These are phyloP conservation scores for Eleusine coracana DNA, from an alignment of 176 grass and related monocot species.

Conservation along the genomic window DNA sequence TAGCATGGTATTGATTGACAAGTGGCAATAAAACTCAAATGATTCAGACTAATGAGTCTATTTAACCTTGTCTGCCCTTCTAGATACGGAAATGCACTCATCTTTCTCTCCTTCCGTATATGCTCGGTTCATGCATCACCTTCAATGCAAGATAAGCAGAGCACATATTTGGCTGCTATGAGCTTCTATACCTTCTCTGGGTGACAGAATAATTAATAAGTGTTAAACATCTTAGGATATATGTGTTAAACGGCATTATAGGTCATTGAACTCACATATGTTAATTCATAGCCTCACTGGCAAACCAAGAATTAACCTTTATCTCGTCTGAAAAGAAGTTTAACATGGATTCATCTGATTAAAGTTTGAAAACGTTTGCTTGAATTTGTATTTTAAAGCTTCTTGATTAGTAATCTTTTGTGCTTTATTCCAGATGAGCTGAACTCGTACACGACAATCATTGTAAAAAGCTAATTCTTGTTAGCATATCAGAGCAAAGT, in stretches of 20 bases:
- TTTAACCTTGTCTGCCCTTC: background rate
- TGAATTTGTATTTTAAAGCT: background rate
- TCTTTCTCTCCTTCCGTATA: background rate
- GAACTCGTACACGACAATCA: background rate
- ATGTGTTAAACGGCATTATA: conserved; percentile 7
- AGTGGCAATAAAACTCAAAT: conserved; percentile 8
- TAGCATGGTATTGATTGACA: conserved; percentile 17
- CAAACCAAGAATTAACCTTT: background rate
- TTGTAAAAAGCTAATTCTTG: background rate
- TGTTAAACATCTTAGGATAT: background rate
- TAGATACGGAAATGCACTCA: background rate
- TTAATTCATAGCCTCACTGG: conserved; percentile 20
- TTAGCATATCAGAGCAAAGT: conserved; percentile 13
- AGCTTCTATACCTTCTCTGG: conserved; percentile 8
- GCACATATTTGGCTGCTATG: background rate
- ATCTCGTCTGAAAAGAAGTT: background rate
- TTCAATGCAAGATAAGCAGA: background rate
- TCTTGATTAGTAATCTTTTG: background rate
- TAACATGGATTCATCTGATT: background rate
- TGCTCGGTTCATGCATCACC: background rate
- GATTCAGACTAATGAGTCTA: background rate
- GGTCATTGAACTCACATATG: background rate
- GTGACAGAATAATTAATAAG: background rate
- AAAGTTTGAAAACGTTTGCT: background rate
- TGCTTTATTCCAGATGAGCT: no score